Percentiles rank a stretch among this genome's conserved stretches.
Conservation (phyloP, 208 protist species). For the Crithidia mellificae region DNA sequence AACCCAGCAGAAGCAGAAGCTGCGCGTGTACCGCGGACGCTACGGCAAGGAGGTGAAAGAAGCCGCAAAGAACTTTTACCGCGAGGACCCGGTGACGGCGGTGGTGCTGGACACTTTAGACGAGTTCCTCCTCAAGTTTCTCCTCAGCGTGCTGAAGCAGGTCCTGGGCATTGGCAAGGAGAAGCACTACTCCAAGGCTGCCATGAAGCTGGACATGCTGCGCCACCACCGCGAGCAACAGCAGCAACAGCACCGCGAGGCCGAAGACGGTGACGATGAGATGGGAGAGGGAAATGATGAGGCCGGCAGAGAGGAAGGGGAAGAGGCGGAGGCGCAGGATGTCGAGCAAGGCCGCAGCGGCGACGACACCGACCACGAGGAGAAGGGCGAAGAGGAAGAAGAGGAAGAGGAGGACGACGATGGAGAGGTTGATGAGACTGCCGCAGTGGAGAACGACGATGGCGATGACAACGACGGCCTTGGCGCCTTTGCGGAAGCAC, state of each 20-base stretch:
- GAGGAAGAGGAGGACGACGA: slow-evolving; percentile 24
- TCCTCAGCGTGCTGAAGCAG: slow-evolving; percentile 84
- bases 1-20: slow-evolving; percentile 90
- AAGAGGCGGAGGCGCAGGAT: slow-evolving; percentile 19
- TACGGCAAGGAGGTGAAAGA: slow-evolving; percentile 79
- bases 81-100: slow-evolving; percentile 78
- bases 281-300: too few species aligned
- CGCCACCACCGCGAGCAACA: slow-evolving; percentile 43
- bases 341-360: too few species aligned
- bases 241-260: not conserved
- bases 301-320: not conserved
- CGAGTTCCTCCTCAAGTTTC: slow-evolving; percentile 86
- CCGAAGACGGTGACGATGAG: too few species aligned
- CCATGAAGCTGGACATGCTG: slow-evolving; percentile 77
- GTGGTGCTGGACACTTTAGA: slow-evolving; percentile 90
- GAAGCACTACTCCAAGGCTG: slow-evolving; percentile 58
- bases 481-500: slow-evolving; percentile 61
- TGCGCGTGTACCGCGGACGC: slow-evolving; percentile 81
- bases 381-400: too few species aligned
- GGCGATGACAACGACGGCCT: slow-evolving; percentile 67
- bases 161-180: slow-evolving; percentile 89
- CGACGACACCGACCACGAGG: too few species aligned
- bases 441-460: slow-evolving; percentile 22
- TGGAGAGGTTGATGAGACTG: slow-evolving; percentile 20
- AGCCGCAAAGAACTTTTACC: slow-evolving; percentile 85